phyloP scores from a whole-genome alignment of 1,284 basidiomycete species.

The Cystobasidiaceae sp. region DNA sequence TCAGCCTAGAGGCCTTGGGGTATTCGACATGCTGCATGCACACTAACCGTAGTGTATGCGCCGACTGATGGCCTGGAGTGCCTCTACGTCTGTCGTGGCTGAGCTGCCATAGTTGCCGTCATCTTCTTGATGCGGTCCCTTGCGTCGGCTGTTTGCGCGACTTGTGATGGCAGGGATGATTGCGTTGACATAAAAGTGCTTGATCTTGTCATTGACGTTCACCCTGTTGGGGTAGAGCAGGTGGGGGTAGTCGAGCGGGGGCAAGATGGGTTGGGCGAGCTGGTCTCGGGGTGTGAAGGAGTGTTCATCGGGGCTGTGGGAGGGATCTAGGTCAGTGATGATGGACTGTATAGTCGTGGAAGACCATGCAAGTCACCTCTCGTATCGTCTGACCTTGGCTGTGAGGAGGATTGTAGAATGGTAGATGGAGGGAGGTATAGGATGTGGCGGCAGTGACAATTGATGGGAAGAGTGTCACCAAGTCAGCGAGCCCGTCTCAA shows the following conservation, averaged over 20 bases:
- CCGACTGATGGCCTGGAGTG: conserved; percentile 87
- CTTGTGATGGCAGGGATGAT: conserved; percentile 79
- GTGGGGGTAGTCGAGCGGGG: conserved; percentile 66
- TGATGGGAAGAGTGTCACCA: no score
- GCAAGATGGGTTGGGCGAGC: conserved; percentile 78
- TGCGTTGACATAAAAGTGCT: conserved; percentile 75
- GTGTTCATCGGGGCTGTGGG: conserved; percentile 84
- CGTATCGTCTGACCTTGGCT: conserved; percentile 91
- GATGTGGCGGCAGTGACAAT: neutral
- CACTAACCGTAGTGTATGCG: conserved; percentile 89
- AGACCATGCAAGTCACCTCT: conserved; percentile 57
- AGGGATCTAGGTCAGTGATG: neutral
- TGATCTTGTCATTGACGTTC: conserved; percentile 82
- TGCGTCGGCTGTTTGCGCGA: conserved; percentile 59
- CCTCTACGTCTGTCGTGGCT: conserved; percentile 88
- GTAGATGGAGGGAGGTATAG: neutral
- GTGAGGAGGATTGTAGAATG: neutral
- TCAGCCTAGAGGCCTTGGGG: neutral
- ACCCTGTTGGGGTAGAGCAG: conserved; percentile 75
- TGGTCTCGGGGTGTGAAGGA: conserved; percentile 72
- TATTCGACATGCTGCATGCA: neutral
- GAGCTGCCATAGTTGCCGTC: conserved; percentile 97
- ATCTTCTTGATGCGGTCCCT: conserved; percentile 63
- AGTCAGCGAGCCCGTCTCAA: no score
- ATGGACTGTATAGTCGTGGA: neutral